These are phyloP conservation scores for Cutaneotrichosporon spelunceum DNA, from an alignment of 1,284 basidiomycete genomes.

Conservation along the genomic window DNA sequence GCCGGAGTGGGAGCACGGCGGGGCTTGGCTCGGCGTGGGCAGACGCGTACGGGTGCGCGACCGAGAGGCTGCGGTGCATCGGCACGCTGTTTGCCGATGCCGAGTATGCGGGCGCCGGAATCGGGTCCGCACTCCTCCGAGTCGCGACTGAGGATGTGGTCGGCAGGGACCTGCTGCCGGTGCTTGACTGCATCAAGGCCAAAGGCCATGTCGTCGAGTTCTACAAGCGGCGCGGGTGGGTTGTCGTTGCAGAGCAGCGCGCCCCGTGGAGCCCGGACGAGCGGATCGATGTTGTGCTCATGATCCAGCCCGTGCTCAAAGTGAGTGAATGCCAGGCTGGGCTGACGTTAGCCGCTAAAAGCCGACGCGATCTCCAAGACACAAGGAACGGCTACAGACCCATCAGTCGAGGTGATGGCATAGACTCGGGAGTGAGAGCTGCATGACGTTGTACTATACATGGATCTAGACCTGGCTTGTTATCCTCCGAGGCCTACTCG, in stretches of 20 bases:
- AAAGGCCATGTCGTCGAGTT: neutral
- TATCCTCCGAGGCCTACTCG: neutral
- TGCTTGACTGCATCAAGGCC: neutral
- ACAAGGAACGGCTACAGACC: neutral
- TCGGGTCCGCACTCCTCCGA: neutral
- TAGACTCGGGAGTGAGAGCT: neutral
- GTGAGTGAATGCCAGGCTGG: neutral
- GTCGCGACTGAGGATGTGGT: neutral
- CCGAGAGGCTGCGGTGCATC: neutral
- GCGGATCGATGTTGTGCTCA: neutral
- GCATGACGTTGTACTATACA: neutral
- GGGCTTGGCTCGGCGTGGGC: neutral
- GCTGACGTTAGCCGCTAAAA: neutral
- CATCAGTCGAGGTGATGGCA: neutral
- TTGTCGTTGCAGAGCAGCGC: neutral
- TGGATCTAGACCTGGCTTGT: too few species aligned
- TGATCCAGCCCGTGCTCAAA: neutral
- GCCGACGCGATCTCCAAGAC: neutral
- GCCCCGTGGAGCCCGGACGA: neutral
- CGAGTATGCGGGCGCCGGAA: neutral
- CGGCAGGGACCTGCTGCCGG: neutral
- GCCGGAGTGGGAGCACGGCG: neutral
- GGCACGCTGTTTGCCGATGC: neutral
- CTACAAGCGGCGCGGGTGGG: neutral
- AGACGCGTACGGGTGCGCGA: neutral